Percentiles rank a stretch among this genome's conserved stretches.
Evolutionary conservation across 192 early-diverging fungal genomes (phyloP).

Genomic region (Umbelopsis sp.): DNA sequence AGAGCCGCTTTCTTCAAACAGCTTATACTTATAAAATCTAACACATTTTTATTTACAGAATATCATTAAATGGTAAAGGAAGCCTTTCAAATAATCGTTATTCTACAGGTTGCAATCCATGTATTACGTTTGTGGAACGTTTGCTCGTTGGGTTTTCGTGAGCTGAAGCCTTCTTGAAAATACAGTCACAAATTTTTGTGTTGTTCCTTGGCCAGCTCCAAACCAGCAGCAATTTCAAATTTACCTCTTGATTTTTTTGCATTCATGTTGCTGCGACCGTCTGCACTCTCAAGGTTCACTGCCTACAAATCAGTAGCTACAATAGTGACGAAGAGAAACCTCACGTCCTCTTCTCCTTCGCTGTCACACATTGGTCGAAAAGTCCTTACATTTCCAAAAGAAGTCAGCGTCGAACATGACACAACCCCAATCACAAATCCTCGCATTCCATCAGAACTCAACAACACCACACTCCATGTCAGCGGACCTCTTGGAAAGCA

Average conservation of each 20-base stretch:
- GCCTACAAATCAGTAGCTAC: background rate
- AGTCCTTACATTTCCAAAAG: constrained; percentile 70
- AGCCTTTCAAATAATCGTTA: too few species aligned
- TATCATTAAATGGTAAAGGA: too few species aligned
- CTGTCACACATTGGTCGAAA: constrained; percentile 84
- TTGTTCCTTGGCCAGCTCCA: constrained; percentile 25
- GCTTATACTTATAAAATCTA: too few species aligned
- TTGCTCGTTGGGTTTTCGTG: too few species aligned
- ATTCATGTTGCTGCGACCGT: background rate
- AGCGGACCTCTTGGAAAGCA: constrained; percentile 83
- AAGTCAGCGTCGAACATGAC: constrained; percentile 73
- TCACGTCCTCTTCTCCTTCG: constrained; percentile 44
- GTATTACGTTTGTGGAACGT: too few species aligned
- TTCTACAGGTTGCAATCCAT: too few species aligned
- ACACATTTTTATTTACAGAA: too few species aligned
- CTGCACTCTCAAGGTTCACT: background rate
- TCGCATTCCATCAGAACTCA: constrained; percentile 56
- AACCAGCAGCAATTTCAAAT: background rate
- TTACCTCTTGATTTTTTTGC: background rate
- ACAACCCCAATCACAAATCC: constrained; percentile 66
- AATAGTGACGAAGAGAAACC: constrained; percentile 19
- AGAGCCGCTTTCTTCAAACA: too few species aligned
- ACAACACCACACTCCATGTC: constrained; percentile 71
- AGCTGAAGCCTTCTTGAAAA: background rate
- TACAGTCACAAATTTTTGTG: background rate